These are phyloP conservation scores for Sophora flavescens DNA, from an alignment of 306 rosid species.

Conservation along the genomic window DNA sequence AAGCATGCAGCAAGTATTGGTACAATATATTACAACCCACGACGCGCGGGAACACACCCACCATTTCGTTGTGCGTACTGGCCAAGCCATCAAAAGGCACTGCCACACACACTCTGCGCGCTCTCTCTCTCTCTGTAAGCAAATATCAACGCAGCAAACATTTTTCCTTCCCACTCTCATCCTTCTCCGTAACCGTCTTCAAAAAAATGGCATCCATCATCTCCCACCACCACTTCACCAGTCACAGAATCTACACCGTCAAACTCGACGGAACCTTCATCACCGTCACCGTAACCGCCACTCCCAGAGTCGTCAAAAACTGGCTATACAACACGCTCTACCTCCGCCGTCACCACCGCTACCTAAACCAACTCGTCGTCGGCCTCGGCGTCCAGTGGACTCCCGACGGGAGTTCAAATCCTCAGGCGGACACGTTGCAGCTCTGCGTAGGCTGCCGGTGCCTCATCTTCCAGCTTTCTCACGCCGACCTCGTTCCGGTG, in stretches of 20 bases:
- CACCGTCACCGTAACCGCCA: slow-evolving; percentile 45
- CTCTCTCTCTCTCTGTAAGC: too few relatives aligned
- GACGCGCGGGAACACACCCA: too few relatives aligned
- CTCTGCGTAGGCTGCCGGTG: slow-evolving; percentile 56
- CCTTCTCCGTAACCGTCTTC: too few relatives aligned
- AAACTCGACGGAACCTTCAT: background rate
- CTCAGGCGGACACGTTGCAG: slow-evolving; percentile 51
- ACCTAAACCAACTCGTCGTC: slow-evolving; percentile 38
- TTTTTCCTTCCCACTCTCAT: background rate
- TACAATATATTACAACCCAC: background rate
- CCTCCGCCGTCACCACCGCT: background rate
- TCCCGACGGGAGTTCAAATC: background rate
- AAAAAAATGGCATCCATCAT: background rate
- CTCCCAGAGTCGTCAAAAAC: slow-evolving; percentile 27
- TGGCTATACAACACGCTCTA: slow-evolving; percentile 42
- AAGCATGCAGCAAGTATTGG: background rate
- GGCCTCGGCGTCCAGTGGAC: slow-evolving; percentile 71
- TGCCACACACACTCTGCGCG: background rate
- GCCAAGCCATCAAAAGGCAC: background rate
- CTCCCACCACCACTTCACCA: fast-evolving
- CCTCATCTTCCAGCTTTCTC: slow-evolving; percentile 48
- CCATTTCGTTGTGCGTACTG: too few relatives aligned
- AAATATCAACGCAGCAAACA: background rate
- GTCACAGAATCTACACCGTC: background rate
- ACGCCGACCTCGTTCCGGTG: slow-evolving; percentile 5